Base-by-base conservation (phyloP, 805 yeast species). In the Ogataea nakhonphanomensis region DNA sequence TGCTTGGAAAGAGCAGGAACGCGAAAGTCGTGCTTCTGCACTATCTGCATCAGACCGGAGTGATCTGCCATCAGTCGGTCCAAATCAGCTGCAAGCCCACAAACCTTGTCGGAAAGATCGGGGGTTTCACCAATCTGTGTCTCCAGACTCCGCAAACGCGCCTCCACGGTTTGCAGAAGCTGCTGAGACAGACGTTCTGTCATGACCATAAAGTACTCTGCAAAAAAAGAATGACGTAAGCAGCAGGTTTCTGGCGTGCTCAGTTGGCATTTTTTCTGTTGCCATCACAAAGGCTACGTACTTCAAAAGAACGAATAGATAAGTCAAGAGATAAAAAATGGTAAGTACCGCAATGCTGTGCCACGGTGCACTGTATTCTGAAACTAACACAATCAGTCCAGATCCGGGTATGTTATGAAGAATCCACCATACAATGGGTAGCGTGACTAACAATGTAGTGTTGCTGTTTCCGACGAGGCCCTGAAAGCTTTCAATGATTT, bases 401-500 rank as follows among this genome's bases (percentile, higher is more conserved):
- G 64, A 59, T 59, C 64, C 33, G 64, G 64, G 64, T 59, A 59
- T 41, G 64, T 54, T 31, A 5, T 12, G 10, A n/a, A 8, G 4
- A 25, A 14, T 6, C 14, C 15, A 13, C 9, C 11, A 15, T 8
- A 25, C 17, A 44, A 39, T 17, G 20, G 20, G 20, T 17, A 17
- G 20, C 20, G 20, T 5, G 20, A 17, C 53, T 49, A 42, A 43
- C 50, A 15, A 12, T 39, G 27, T 49, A 81, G 93, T 71, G 91
- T 84, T 62, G 81, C 86, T 51, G 86, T 84, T 58, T 80, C 84
- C 57, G 69, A 91, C 67, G 96, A 89, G 64, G 88, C 97, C 52
- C 76, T 91, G 64, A 73, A 79, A 54, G 95, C 97, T 44, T 93
- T 90, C 83, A 88, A 91, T 66, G 96, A 90, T 62, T 79, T 93